Conservation (phyloP, 768 basidiomycete species). For the Agrocybe pediades region DNA sequence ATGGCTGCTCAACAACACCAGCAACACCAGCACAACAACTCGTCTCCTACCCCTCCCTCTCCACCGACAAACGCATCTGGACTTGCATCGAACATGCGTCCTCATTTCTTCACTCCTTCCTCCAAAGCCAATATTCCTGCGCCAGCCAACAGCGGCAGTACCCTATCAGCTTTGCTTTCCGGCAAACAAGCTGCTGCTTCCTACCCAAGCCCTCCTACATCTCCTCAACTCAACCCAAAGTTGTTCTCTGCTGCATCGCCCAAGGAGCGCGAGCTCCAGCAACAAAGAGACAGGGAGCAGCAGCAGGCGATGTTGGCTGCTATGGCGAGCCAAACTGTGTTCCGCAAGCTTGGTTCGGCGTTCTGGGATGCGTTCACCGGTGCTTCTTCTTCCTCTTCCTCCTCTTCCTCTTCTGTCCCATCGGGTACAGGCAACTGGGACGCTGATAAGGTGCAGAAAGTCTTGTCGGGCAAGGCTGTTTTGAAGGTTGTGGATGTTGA, state of each 20-base stretch:
- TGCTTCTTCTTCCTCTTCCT: conserved; percentile 24
- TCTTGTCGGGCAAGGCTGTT: conserved; percentile 83
- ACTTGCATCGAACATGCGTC: conserved; percentile 43
- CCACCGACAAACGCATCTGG: conserved; percentile 28
- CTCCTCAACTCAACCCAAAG: conserved; percentile 35
- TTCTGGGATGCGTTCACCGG: conserved; percentile 93
- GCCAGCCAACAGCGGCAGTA: conserved; percentile 15
- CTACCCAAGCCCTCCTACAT: conserved; percentile 47
- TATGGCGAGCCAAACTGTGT: conserved; percentile 78
- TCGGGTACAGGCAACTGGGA: conserved; percentile 41
- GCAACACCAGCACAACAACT: conserved; percentile 41
- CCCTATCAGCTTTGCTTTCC: conserved; percentile 37
- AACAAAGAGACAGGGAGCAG: conserved; percentile 23
- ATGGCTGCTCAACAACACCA: conserved; percentile 75
- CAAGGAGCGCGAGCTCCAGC: conserved; percentile 14
- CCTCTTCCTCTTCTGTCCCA: conserved; percentile 21
- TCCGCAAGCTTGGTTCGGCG: conserved; percentile 68
- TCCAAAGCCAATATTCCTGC: conserved; percentile 16
- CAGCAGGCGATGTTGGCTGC: conserved; percentile 60
- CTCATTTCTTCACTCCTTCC: conserved; percentile 32
- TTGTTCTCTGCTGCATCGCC: conserved; percentile 18
- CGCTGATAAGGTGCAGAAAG: conserved; percentile 77
- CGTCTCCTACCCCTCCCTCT: conserved; percentile 22
- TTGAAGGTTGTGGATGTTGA: conserved; percentile 80
- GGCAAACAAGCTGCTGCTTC: conserved; percentile 44